These are phyloP conservation scores for Suillus lakei DNA, from an alignment of 768 basidiomycete species.

Conservation along the genomic window DNA sequence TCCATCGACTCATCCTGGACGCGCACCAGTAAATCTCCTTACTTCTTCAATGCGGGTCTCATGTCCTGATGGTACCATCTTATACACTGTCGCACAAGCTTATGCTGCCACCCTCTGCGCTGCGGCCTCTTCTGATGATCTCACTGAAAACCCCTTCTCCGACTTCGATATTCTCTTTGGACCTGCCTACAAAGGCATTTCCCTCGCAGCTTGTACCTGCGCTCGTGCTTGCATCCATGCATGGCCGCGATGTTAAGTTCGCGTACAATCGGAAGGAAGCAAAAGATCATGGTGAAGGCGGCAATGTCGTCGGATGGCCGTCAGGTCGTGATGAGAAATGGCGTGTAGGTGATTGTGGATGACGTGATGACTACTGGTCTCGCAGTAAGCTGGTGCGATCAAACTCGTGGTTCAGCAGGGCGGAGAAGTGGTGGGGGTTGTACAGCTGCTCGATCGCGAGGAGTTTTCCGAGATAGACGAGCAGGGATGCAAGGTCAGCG, in stretches of 20 bases:
- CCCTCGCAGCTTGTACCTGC: conserved; percentile 88
- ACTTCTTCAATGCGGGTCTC: conserved; percentile 96
- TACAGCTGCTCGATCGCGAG: conserved; percentile 78
- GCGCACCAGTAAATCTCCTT: conserved; percentile 75
- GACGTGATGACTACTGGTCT: conserved; percentile 96
- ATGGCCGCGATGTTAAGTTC: conserved; percentile 73
- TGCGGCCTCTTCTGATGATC: conserved; percentile 44
- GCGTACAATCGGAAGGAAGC: conserved; percentile 95
- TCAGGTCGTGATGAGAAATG: conserved; percentile 62
- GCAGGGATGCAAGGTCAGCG: conserved; percentile 56
- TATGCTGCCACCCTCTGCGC: conserved; percentile 81
- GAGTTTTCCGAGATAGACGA: conserved; percentile 26
- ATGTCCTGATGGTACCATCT: conserved; percentile 83
- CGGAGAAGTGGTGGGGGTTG: conserved; percentile 86
- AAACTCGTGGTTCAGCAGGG: conserved; percentile 68
- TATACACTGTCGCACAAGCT: conserved; percentile 75
- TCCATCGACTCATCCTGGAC: conserved; percentile 1
- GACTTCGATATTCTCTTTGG: conserved; percentile 89
- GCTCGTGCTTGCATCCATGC: conserved; percentile 69
- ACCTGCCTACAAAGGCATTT: conserved; percentile 97
- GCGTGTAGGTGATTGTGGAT: conserved; percentile 86
- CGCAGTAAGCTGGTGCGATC: conserved; percentile 84
- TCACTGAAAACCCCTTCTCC: conserved; percentile 30
- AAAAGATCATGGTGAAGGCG: conserved; percentile 97
- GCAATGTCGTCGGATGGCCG: conserved; percentile 83